phyloP scores from a whole-genome alignment of 2,329 filamentous ascomycete genomes.

The Aspergillus jensenii region DNA sequence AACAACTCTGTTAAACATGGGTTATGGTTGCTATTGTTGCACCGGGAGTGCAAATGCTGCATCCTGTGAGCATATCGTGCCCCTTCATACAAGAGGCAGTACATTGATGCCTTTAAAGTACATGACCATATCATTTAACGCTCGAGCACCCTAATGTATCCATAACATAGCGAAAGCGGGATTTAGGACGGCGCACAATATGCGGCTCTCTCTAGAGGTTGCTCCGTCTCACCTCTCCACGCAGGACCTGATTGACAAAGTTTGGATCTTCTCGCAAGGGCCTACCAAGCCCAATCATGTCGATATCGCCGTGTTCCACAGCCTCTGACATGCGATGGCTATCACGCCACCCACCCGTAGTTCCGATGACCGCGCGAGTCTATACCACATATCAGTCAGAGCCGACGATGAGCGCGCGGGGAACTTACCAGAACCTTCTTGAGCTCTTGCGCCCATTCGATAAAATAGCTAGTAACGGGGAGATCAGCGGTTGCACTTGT shows the following conservation, averaged over 20 bases:
- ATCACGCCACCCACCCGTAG: slow-evolving; percentile 24
- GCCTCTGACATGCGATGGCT: slow-evolving; percentile 22
- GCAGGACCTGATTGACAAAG: slow-evolving; percentile 21
- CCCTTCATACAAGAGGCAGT: too few relatives aligned
- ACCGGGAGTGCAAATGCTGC: too few relatives aligned
- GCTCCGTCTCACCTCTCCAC: slow-evolving; percentile 16
- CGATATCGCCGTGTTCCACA: slow-evolving; percentile 19
- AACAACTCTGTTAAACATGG: background rate
- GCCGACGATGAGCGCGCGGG: background rate
- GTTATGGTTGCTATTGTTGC: background rate
- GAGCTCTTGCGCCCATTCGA: background rate
- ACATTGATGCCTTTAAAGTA: too few relatives aligned
- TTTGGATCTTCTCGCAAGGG: slow-evolving; percentile 18
- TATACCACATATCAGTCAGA: background rate
- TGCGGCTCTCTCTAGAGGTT: background rate
- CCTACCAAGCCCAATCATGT: slow-evolving; percentile 22
- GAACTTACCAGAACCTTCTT: background rate
- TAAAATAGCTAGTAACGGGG: background rate
- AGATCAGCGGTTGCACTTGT: background rate
- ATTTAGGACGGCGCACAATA: too few relatives aligned
- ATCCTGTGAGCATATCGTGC: too few relatives aligned
- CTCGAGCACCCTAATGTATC: too few relatives aligned
- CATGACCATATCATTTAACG: too few relatives aligned
- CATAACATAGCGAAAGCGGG: too few relatives aligned
- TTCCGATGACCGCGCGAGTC: slow-evolving; percentile 24